Percentiles rank a stretch among this genome's conserved stretches.
phyloP scores from a whole-genome alignment of 148 eudicot genomes.

The Fagopyrum esculentum region DNA sequence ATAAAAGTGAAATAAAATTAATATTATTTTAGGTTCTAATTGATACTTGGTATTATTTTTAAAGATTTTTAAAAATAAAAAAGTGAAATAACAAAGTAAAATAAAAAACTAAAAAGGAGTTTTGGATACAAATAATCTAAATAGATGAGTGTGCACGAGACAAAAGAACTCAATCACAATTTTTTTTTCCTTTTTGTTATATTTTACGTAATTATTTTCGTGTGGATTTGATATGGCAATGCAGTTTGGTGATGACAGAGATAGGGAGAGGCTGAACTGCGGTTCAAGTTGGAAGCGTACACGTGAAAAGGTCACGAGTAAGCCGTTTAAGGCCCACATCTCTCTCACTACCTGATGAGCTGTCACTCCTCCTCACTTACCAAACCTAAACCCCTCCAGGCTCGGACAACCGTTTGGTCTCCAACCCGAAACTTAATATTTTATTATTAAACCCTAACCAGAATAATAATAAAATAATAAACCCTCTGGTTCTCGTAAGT shows the following conservation, averaged over 20 bases:
- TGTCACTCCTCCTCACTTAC: conserved; percentile 30
- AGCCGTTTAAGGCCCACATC: not conserved
- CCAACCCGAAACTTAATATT: conserved; percentile 28
- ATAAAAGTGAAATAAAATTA: too few species aligned
- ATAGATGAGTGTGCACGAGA: too few species aligned
- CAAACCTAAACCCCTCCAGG: conserved; percentile 32
- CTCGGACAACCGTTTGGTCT: conserved; percentile 73
- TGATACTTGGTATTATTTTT: too few species aligned
- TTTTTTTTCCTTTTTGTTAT: too few species aligned
- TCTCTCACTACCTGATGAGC: conserved; percentile 12
- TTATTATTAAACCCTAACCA: not conserved
- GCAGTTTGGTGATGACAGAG: not conserved
- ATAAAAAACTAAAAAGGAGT: too few species aligned
- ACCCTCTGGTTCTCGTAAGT: not conserved
- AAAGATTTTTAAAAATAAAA: too few species aligned
- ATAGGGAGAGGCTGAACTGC: not conserved
- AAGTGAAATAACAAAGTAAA: too few species aligned
- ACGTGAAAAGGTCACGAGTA: conserved; percentile 13
- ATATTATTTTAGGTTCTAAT: too few species aligned
- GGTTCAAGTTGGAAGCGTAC: not conserved
- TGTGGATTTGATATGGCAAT: not conserved
- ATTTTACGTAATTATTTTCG: not conserved
- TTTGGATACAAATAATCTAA: too few species aligned
- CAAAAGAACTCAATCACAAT: too few species aligned
- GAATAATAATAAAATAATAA: not conserved